These are phyloP conservation scores for Prunus persica DNA, from an alignment of 306 rosid species.

Conservation along the genomic window DNA sequence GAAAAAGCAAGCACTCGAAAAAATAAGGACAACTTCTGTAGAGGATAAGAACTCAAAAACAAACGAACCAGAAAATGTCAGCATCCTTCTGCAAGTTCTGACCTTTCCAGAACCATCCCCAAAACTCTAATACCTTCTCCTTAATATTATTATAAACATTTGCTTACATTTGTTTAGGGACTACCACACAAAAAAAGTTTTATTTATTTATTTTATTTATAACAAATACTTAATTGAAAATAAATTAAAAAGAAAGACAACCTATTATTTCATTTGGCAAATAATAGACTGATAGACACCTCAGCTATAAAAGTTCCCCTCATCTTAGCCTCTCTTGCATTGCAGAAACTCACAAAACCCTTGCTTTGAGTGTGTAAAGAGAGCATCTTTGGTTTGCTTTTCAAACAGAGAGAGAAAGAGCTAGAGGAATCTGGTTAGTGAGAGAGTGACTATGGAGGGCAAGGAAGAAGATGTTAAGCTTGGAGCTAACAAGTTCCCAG, in stretches of 20 bases:
- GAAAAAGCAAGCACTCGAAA: conserved; percentile 12
- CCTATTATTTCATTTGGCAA: no score
- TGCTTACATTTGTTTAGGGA: background rate
- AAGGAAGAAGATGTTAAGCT: conserved; percentile 82
- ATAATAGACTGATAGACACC: background rate
- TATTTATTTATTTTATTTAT: no score
- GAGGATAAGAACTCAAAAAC: conserved; percentile 40
- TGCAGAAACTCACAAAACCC: background rate
- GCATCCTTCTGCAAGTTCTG: background rate
- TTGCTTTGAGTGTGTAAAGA: background rate
- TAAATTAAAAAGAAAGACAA: no score
- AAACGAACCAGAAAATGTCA: conserved; percentile 26
- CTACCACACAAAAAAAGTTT: background rate
- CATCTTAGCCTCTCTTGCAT: background rate
- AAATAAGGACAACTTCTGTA: conserved; percentile 24
- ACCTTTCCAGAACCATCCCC: conserved; percentile 49
- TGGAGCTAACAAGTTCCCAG: conserved; percentile 76
- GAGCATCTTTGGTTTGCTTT: background rate
- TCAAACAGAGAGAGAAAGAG: background rate
- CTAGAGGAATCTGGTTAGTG: conserved; percentile 5
- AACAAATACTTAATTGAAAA: no score
- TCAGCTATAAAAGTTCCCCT: background rate
- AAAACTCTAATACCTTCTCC: background rate
- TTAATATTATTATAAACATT: background rate
- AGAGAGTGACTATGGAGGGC: conserved; percentile 35